phyloP scores from a whole-genome alignment of 352 stramenopile species.

The Blastocystis sp. region DNA sequence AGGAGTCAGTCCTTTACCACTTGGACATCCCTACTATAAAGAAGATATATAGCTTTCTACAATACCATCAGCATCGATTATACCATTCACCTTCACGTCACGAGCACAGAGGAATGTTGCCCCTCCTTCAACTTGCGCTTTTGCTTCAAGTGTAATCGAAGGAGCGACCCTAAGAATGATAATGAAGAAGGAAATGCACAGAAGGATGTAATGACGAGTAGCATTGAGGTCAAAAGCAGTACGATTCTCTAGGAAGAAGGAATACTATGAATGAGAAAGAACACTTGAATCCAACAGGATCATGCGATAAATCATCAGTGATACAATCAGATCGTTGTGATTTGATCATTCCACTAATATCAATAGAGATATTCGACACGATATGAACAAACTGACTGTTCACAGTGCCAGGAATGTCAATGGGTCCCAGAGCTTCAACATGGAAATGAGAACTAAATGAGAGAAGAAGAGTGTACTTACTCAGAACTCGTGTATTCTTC shows the following conservation, averaged over 20 bases:
- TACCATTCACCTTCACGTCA: neutral
- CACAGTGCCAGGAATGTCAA: neutral
- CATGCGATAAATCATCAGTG: neutral
- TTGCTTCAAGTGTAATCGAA: neutral
- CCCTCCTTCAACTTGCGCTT: neutral
- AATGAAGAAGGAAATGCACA: neutral
- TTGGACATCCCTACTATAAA: conserved; percentile 8
- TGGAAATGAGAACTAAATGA: neutral
- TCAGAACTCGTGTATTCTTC: conserved; percentile 38
- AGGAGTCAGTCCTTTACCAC: neutral
- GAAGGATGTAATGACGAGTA: conserved; percentile 3
- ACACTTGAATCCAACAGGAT: neutral
- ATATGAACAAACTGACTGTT: conserved; percentile 16
- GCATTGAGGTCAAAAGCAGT: neutral
- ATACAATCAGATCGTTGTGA: conserved; percentile 24
- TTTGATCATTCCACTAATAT: conserved; percentile 1
- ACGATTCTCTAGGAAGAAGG: neutral
- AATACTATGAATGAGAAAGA: neutral
- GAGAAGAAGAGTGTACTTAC: neutral
- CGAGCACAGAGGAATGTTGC: neutral
- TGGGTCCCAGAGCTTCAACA: neutral
- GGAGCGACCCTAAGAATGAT: neutral
- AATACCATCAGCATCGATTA: conserved; percentile 3
- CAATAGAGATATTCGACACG: neutral
- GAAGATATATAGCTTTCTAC: neutral